Conservation (phyloP, 176 grass and related monocot genomes). For the Rhynchospora breviuscula region DNA sequence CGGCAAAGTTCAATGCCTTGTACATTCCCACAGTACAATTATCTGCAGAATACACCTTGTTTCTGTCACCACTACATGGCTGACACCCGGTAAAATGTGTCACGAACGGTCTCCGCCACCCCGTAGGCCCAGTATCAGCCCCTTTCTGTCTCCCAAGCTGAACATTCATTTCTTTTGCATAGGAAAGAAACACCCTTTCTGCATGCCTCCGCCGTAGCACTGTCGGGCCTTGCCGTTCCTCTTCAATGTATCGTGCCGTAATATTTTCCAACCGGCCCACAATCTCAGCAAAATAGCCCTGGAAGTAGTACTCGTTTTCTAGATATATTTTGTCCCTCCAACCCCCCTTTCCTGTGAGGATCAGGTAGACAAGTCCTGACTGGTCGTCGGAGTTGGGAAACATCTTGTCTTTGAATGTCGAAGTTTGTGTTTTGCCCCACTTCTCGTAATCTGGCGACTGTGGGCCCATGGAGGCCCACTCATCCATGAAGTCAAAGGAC, state of each 20-base stretch:
- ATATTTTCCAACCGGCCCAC: slow-evolving; percentile 50
- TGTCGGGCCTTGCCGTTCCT: slow-evolving; percentile 33
- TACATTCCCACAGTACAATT: slow-evolving; percentile 64
- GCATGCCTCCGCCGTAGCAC: slow-evolving; percentile 48
- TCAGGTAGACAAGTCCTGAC: not conserved
- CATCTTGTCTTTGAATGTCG: slow-evolving; percentile 59
- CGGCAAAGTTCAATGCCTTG: slow-evolving; percentile 71
- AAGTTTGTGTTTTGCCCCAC: slow-evolving; percentile 38
- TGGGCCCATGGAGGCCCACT: slow-evolving; percentile 17
- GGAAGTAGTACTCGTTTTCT: slow-evolving; percentile 62
- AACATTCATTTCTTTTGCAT: slow-evolving; percentile 31
- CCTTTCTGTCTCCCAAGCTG: slow-evolving; percentile 26
- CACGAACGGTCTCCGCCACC: slow-evolving; percentile 64
- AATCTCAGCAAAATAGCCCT: slow-evolving; percentile 88
- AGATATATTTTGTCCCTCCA: slow-evolving; percentile 67
- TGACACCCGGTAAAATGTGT: slow-evolving; percentile 95
- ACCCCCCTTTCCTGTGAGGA: slow-evolving; percentile 21
- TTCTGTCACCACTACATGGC: slow-evolving; percentile 72
- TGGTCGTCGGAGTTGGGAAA: slow-evolving; percentile 69
- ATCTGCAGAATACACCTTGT: slow-evolving; percentile 50
- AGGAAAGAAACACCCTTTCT: slow-evolving; percentile 25
- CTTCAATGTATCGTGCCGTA: slow-evolving; percentile 34
- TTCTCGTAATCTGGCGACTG: slow-evolving; percentile 11
- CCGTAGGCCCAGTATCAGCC: slow-evolving; percentile 25
- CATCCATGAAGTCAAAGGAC: slow-evolving; percentile 67